Percentiles rank a stretch among this genome's conserved stretches.
phyloP scores from a whole-genome alignment of 1,284 basidiomycete species.

The Cutaneotrichosporon dermatis region DNA sequence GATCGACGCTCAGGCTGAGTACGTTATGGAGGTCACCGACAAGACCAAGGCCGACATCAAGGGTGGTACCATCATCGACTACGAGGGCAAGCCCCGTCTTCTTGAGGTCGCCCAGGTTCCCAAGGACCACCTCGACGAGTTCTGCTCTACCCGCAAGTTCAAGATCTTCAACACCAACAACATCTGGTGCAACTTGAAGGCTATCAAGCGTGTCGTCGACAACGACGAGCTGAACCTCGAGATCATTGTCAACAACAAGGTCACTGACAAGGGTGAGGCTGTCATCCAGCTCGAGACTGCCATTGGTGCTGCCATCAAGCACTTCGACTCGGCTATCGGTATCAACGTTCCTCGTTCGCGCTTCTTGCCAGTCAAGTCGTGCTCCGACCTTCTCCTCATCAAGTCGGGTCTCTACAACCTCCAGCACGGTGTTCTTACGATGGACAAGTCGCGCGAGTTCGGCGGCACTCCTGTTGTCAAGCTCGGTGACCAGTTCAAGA shows the following conservation, averaged over 20 bases:
- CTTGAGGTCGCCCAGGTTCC: constrained; percentile 99
- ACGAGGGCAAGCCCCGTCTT: constrained; percentile 83
- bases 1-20: constrained; percentile 80
- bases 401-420: constrained; percentile 96
- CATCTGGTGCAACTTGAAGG: constrained; percentile 77
- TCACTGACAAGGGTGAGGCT: constrained; percentile 77
- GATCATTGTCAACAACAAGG: constrained; percentile 84
- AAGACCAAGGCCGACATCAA: constrained; percentile 99
- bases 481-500: constrained; percentile 70
- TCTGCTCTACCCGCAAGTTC: constrained; percentile 82
- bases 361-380: constrained; percentile 86
- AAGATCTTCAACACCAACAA: constrained; percentile 80
- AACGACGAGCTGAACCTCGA: constrained; percentile 78
- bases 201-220: constrained; percentile 92
- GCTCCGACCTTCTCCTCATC: constrained; percentile 87
- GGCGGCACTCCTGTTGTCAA: constrained; percentile 94
- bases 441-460: constrained; percentile 87
- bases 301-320: constrained; percentile 89
- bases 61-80: constrained; percentile 97
- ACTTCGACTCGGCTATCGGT: constrained; percentile 69
- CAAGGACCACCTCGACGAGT: constrained; percentile 95
- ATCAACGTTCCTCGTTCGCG: constrained; percentile 96
- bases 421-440: constrained; percentile 87
- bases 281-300: constrained; percentile 91
- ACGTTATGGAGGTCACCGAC: constrained; percentile 99